Evolutionary conservation across 352 stramenopile species (phyloP), one percentile per base, ranked within the genome.

Genomic region (Phytophthora boehmeriae): DNA sequence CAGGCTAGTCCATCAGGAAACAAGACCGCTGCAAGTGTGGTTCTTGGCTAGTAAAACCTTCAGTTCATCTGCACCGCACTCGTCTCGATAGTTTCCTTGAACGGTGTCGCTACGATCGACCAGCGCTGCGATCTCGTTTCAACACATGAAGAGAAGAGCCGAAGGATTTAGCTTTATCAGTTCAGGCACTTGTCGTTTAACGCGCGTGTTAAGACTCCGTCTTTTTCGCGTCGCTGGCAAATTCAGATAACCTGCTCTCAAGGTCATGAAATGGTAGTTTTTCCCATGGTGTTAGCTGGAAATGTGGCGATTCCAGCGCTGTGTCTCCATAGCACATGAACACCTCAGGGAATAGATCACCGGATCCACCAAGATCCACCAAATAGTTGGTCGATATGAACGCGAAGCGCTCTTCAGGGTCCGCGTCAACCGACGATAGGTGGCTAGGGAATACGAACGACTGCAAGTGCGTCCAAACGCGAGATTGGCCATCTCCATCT

Each of bases 321-420:
- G 51, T 55, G 54, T 73, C 65, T 1, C 65, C 65, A n/a, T 73
- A 73, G 44, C 65, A 73, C 59, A 52, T 59, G 9, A 38, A 11
- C 5, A 73, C 32, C 10, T 22, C 59, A 48, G 19, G 42, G 27
- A 65, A 55, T 36, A 46, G 22, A 22, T 32, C 32, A 22, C 30
- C 30, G 25, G 47, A 35, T 9, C 65, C 65, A 23, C 54, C 39
- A 25, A 69, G 66, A 16, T 36, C 36, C 43, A 69, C 56, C 20
- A 53, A 47, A 25, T 66, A 73, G 54, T 66, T 59, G 13, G 28
- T 54, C 14, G 38, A 52, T 22, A 61, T 22, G 22, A 69, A 64
- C 53, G 61, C 23, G 27, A 68, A 72, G 5, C 59, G 45, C 5
- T 63, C 28, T 14, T 28, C 22, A 14, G 54, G 22, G 35, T 42